Percentiles rank a stretch among this genome's conserved stretches.
Evolutionary conservation across 176 grass and related monocot genomes (phyloP).

Genomic region (Miscanthus lutarioriparius): DNA sequence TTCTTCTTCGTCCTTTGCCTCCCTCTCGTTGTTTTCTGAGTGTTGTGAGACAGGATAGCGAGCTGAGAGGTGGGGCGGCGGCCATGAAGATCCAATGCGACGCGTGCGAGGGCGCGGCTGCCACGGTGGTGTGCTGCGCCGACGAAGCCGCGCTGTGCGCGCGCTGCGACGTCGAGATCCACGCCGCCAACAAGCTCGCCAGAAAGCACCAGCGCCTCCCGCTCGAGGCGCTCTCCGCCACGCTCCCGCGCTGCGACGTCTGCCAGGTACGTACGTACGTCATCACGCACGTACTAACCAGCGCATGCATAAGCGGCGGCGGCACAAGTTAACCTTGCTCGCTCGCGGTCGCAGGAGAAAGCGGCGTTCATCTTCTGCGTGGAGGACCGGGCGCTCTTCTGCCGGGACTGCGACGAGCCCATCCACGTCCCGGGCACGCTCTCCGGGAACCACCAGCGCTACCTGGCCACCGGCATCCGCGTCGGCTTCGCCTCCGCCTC

Average conservation of each 20-base stretch:
- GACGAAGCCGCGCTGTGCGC: conserved; percentile 93
- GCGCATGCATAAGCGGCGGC: neutral
- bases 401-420: conserved; percentile 93
- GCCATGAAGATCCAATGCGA: conserved; percentile 92
- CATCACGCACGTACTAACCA: neutral
- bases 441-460: conserved; percentile 93
- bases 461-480: conserved; percentile 91
- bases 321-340: too few species aligned
- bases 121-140: conserved; percentile 78
- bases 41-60: neutral
- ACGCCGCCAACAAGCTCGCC: conserved; percentile 83
- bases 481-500: conserved; percentile 53
- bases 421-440: conserved; percentile 86
- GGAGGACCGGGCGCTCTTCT: conserved; percentile 96
- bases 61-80: neutral
- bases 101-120: conserved; percentile 67
- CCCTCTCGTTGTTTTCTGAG: too few species aligned
- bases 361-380: conserved; percentile 98
- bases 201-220: conserved; percentile 87
- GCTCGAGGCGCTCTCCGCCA: conserved; percentile 63
- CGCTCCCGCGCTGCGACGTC: conserved; percentile 75
- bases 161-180: conserved; percentile 77
- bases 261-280: conserved; percentile 46
- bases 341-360: conserved; percentile 61
- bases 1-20: neutral